Evolutionary conservation across 495 filamentous ascomycete species (phyloP), one percentile per base, ranked within the genome.

Genomic region (Penicillium cosmopolitanum): DNA sequence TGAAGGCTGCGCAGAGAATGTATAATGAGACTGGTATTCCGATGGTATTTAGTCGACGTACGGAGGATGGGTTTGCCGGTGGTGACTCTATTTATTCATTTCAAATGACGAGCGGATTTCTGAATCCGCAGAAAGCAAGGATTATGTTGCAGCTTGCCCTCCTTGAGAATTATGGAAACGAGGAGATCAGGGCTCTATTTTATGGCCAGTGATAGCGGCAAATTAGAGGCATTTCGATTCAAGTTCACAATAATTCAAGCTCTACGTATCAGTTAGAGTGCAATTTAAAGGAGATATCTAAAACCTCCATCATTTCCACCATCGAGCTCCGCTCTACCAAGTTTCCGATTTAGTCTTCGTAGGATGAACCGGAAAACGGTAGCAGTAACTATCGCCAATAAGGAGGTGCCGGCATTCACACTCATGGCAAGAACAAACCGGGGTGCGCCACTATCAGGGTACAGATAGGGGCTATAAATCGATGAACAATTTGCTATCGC

Each of bases 21-120:
- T 52, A 35, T 13, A 34, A 35, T 16, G 23, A 33, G 28, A 35
- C 28, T n/a, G 50, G 28, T 4, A 52, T 34, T 36, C 50, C 50
- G 5, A 52, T 52, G 28, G 50, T 52, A 5, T 52, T 52, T 36
- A 52, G 50, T 16, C 50, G 50, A 16, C 13, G 50, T 2, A 52
- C 50, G 4, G 35, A 52, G 7, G 50, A 52, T n/a, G 50, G 50
- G 15, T 52, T 52, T 34, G 28, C 50, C 5, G 50, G 50, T 16
- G 13, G 50, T 8, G 50, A 52, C 18, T 34, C 28, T n/a, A 52
- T 52, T 7, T 52, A 52, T 19, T 34, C 50, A 13, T 52, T 52
- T 36, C 50, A 52, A 16, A 52, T 52, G 50, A 52, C 28, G 7
- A 52, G 50, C 34, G 50, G 50, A 19, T 52, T 52, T 34, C n/a